A percentile compares a stretch with the other conserved stretches of the same genome.
These are phyloP conservation scores for Septoria petroselini DNA, from an alignment of 2,329 filamentous ascomycete species.

Conservation along the genomic window DNA sequence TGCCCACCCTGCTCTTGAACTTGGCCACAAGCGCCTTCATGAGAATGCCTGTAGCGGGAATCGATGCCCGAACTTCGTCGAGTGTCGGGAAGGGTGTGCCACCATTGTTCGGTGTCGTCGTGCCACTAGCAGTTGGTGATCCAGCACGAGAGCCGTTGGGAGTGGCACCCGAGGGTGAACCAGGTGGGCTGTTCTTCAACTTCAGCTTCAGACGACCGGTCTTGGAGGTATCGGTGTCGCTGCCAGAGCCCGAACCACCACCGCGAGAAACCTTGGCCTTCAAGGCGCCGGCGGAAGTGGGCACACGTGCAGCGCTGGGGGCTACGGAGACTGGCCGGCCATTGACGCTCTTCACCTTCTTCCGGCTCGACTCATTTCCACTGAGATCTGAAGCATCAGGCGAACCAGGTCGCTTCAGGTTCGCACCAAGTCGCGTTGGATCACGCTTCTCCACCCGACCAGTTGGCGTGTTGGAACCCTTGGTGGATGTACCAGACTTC, in stretches of 20 bases:
- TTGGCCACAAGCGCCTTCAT: conserved; percentile 42
- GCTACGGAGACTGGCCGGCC: conserved; percentile 38
- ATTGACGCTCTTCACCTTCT: conserved; percentile 56
- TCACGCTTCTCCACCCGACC: conserved; percentile 55
- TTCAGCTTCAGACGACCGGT: conserved; percentile 58
- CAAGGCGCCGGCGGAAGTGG: conserved; percentile 24
- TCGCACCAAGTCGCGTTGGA: conserved; percentile 49
- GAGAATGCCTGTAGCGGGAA: conserved; percentile 46
- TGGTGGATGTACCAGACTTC: conserved; percentile 60
- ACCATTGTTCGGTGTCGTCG: conserved; percentile 19
- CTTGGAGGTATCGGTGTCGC: conserved; percentile 69
- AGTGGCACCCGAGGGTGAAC: conserved; percentile 39
- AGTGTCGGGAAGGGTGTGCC: conserved; percentile 41
- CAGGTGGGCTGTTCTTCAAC: conserved; percentile 49
- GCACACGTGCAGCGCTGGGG: conserved; percentile 26
- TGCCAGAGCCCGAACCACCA: conserved; percentile 56
- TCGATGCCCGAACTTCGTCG: conserved; percentile 45
- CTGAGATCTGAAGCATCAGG: conserved; percentile 86
- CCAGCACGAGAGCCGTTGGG: conserved; percentile 36
- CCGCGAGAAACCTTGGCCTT: conserved; percentile 14
- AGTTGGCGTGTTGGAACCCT: conserved; percentile 67
- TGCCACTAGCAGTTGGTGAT: conserved; percentile 33
- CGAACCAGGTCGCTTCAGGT: conserved; percentile 79
- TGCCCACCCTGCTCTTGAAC: conserved; percentile 44
- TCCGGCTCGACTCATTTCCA: conserved; percentile 81